phyloP scores from a whole-genome alignment of 306 rosid genomes.

The Prunus fruticosa region DNA sequence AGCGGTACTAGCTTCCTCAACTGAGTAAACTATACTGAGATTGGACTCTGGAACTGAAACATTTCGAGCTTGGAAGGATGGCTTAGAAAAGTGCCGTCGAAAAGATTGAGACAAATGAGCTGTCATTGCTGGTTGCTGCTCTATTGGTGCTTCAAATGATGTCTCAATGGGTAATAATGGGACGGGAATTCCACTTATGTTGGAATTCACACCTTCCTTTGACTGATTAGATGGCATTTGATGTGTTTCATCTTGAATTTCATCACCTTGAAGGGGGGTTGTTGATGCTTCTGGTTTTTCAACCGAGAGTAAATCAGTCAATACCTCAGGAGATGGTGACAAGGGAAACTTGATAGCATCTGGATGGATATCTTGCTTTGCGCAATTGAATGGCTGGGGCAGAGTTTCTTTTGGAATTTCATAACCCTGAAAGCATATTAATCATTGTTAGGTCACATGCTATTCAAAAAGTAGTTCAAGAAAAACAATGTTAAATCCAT shows the following conservation, averaged over 20 bases:
- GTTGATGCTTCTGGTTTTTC: conserved; percentile 15
- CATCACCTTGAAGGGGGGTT: conserved; percentile 14
- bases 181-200: conserved; percentile 8
- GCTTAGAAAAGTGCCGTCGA: conserved; percentile 43
- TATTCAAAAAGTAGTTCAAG: background rate
- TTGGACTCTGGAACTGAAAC: conserved; percentile 27
- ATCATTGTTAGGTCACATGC: conserved; percentile 20
- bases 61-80: conserved; percentile 18
- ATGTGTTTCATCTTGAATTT: conserved; percentile 12
- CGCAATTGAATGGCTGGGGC: conserved; percentile 64
- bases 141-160: conserved; percentile 23
- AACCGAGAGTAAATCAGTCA: conserved; percentile 14
- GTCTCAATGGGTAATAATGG: conserved; percentile 10
- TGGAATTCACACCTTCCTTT: conserved; percentile 6
- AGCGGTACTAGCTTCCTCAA: conserved; percentile 5
- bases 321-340: conserved; percentile 11
- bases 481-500: background rate
- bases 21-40: conserved; percentile 3
- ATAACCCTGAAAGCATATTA: conserved; percentile 42
- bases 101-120: conserved; percentile 54
- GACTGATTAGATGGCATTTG: conserved; percentile 8
- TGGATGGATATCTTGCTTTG: conserved; percentile 18
- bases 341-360: conserved; percentile 13
- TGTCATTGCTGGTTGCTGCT: conserved; percentile 37
- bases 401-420: conserved; percentile 68